Evolutionary conservation across 495 filamentous ascomycete species (phyloP).

Genomic region (Lepidopterella palustris): DNA sequence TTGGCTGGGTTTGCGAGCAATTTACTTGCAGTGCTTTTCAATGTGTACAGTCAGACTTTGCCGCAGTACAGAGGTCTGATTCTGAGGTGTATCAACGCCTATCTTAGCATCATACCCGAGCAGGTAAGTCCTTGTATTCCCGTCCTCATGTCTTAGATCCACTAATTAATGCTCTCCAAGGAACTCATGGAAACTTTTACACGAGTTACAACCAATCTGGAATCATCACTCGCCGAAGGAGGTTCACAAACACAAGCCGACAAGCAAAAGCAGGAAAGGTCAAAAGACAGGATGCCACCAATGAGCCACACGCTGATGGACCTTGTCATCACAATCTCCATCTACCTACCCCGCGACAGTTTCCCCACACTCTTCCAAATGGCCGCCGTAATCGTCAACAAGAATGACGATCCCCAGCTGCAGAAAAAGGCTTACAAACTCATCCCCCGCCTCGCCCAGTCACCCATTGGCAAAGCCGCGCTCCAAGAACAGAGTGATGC

Average conservation of each 20-base stretch:
- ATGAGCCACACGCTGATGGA: constrained; percentile 94
- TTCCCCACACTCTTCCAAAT: constrained; percentile 77
- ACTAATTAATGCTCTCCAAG: constrained; percentile 35
- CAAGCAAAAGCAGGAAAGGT: constrained; percentile 50
- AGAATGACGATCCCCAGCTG: constrained; percentile 77
- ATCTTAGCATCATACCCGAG: constrained; percentile 76
- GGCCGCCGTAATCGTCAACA: constrained; percentile 69
- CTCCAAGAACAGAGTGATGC: constrained; percentile 65
- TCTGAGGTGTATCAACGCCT: constrained; percentile 87
- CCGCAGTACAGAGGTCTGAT: constrained; percentile 87
- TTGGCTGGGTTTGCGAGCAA: constrained; percentile 75
- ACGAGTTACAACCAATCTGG: constrained; percentile 77
- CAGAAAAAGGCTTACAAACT: constrained; percentile 99
- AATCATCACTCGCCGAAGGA: constrained; percentile 60
- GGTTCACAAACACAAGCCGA: constrained; percentile 44
- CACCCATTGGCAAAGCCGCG: constrained; percentile 62
- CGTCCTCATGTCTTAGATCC: background rate
- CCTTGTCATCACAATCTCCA: constrained; percentile 87
- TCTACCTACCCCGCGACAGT: constrained; percentile 79
- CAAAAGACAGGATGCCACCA: constrained; percentile 75
- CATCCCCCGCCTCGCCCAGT: constrained; percentile 79
- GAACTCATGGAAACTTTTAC: constrained; percentile 83
- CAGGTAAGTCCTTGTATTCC: constrained; percentile 37
- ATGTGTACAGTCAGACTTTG: constrained; percentile 92
- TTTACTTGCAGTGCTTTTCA: constrained; percentile 89